These are phyloP conservation scores for Podaxis sp. DNA, from an alignment of 768 basidiomycete species.

Conservation along the genomic window DNA sequence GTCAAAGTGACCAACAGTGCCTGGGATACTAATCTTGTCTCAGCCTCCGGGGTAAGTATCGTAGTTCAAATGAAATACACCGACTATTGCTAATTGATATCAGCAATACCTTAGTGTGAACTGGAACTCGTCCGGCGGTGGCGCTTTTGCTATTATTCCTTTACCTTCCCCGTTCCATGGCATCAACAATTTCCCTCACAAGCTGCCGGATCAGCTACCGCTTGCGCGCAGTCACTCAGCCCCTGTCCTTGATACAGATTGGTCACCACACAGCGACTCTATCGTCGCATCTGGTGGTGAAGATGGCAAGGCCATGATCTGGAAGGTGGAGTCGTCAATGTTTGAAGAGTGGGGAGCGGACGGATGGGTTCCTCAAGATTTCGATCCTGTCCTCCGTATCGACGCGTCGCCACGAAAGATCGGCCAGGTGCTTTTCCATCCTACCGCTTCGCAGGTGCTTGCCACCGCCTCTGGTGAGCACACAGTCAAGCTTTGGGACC, in stretches of 20 bases:
- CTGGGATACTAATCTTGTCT: slow-evolving; percentile 94
- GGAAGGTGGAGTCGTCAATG: slow-evolving; percentile 65
- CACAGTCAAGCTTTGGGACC: slow-evolving; percentile 88
- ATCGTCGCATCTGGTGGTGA: slow-evolving; percentile 91
- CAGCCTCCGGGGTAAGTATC: slow-evolving; percentile 71
- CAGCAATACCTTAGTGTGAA: slow-evolving; percentile 88
- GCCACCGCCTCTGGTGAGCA: slow-evolving; percentile 83
- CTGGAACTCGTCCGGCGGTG: slow-evolving; percentile 92
- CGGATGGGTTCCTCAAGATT: slow-evolving; percentile 77
- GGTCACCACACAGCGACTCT: slow-evolving; percentile 92
- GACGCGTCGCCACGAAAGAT: slow-evolving; percentile 84
- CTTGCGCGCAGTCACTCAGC: slow-evolving; percentile 85
- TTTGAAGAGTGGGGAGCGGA: slow-evolving; percentile 90
- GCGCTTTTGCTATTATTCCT: slow-evolving; percentile 93
- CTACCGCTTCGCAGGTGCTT: slow-evolving; percentile 83
- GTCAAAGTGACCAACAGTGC: slow-evolving; percentile 86
- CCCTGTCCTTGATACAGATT: slow-evolving; percentile 90
- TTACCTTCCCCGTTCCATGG: slow-evolving; percentile 69
- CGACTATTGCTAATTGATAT: slow-evolving; percentile 10
- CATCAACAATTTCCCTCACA: slow-evolving; percentile 58
- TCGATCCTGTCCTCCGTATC: slow-evolving; percentile 82
- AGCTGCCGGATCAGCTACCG: slow-evolving; percentile 90
- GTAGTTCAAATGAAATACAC: not conserved
- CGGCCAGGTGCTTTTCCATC: slow-evolving; percentile 93
- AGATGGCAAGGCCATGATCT: slow-evolving; percentile 91